Conservation (phyloP, 768 basidiomycete species). For the Kondoa subrosea region DNA sequence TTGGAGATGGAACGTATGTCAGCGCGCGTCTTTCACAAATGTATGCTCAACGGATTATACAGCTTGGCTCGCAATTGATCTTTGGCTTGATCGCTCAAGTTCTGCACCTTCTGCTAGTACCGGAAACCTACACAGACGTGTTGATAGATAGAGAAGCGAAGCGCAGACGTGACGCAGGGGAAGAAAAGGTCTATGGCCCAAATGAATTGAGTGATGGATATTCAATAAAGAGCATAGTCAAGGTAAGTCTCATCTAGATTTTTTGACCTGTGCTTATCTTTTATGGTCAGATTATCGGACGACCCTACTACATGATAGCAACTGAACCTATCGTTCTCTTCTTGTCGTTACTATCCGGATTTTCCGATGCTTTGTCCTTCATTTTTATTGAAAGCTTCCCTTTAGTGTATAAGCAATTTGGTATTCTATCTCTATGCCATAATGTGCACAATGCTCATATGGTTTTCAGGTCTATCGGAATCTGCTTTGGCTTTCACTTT, state of each 20-base stretch:
- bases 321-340: slow-evolving; percentile 30
- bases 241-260: not conserved
- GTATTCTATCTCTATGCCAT: not conserved
- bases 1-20: slow-evolving; percentile 21
- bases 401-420: slow-evolving; percentile 28
- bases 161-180: slow-evolving; percentile 13
- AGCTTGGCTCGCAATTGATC: slow-evolving; percentile 24
- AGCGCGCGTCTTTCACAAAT: not conserved
- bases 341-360: slow-evolving; percentile 30
- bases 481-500: not conserved
- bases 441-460: not conserved
- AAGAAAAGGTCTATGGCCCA: slow-evolving; percentile 27
- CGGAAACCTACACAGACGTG: slow-evolving; percentile 28
- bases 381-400: slow-evolving; percentile 29
- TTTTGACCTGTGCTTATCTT: not conserved
- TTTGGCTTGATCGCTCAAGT: slow-evolving; percentile 28
- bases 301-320: slow-evolving; percentile 30
- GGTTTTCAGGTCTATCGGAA: not conserved
- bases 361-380: slow-evolving; percentile 31
- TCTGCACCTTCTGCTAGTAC: slow-evolving; percentile 28
- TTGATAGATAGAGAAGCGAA: slow-evolving; percentile 7
- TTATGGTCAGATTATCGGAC: not conserved
- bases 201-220: slow-evolving; percentile 21
- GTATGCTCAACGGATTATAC: not conserved
- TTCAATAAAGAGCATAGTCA: not conserved